Conservation (phyloP, 257 asterid genomes). For the Penstemon newberryi region DNA sequence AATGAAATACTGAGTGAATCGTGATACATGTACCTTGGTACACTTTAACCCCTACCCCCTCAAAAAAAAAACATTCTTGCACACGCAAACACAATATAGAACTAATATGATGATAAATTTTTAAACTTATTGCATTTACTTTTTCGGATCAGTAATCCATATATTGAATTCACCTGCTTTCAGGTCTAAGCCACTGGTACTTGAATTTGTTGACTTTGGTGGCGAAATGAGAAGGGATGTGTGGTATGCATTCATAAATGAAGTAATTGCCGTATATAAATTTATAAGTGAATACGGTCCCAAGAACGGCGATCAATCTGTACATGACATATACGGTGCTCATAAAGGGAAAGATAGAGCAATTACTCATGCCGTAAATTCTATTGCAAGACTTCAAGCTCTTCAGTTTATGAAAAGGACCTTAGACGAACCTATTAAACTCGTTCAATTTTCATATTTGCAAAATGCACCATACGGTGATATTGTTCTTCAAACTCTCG, state of each 20-base stretch:
- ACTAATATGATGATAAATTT: not conserved
- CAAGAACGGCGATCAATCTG: slow-evolving; percentile 59
- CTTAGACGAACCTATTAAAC: slow-evolving; percentile 81
- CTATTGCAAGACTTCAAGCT: slow-evolving; percentile 85
- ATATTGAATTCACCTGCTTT: slow-evolving; percentile 1
- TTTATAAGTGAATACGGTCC: slow-evolving; percentile 82
- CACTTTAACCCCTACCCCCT: not conserved
- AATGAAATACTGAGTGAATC: not conserved
- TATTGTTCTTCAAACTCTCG: slow-evolving; percentile 77
- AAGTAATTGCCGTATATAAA: slow-evolving; percentile 65
- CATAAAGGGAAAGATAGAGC: slow-evolving; percentile 75
- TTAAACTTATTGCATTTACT: not conserved
- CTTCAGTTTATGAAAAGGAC: slow-evolving; percentile 72
- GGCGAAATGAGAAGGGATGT: slow-evolving; percentile 94
- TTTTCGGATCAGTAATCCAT: not conserved
- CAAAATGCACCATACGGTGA: slow-evolving; percentile 80
- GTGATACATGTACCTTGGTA: not conserved
- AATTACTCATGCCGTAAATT: slow-evolving; percentile 49
- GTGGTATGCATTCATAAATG: slow-evolving; percentile 80
- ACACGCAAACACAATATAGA: not conserved
- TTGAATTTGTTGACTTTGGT: slow-evolving; percentile 88
- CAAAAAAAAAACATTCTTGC: not conserved
- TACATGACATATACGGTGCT: slow-evolving; percentile 66
- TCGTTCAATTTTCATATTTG: slow-evolving; percentile 73
- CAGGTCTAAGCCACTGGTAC: slow-evolving; percentile 68